Evolutionary conservation across 345 rosid genomes (phyloP), one percentile per base, ranked within the genome.

Genomic region (Erucastrum elatum): DNA sequence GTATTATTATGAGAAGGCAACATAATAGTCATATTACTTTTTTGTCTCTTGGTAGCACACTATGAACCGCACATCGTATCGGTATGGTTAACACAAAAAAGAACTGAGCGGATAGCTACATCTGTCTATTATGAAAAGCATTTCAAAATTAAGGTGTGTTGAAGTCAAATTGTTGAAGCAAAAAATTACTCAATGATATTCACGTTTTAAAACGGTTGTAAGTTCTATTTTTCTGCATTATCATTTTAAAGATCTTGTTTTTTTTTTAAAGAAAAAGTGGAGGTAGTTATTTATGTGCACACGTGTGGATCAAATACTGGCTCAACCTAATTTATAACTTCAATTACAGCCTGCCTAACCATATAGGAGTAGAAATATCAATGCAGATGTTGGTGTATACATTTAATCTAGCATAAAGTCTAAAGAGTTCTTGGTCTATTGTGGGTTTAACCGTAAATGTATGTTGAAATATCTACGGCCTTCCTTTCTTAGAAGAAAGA

Each of bases 391-490:
- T 56, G 61, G 63, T 76, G 68, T 17, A 58, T 44, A 58, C 68
- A 60, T 60, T 61, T 41, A 76, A 41, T 59, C 25, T 74, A 68
- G 16, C 63, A 41, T 31, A 31, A 60, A 34, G 31, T 63, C 39
- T 13, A 10, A 26, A 70, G n/a, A 35, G 13, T 21, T 77, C 10
- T 62, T 62, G 70, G 53, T 31, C 56, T 34, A 29, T 9, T 33
- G 41, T 68, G 63, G 69, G 65, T n/a, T 58, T 26, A 60, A 59
- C 25, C 13, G 17, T 69, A 31, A 61, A 69, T 69, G 75, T 31
- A 49, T 64, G 59, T 62, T 51, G 33, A 77, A 63, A 62, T 49
- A 34, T 62, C 70, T 26, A 53, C 4, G 53, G 64, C 25, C 72
- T n/a, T 70, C 46, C 21, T 21, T 21, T 21, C 21, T 21, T 21